phyloP scores from a whole-genome alignment of 2,329 filamentous ascomycete species.

The Pseudohalonectria lignicola region DNA sequence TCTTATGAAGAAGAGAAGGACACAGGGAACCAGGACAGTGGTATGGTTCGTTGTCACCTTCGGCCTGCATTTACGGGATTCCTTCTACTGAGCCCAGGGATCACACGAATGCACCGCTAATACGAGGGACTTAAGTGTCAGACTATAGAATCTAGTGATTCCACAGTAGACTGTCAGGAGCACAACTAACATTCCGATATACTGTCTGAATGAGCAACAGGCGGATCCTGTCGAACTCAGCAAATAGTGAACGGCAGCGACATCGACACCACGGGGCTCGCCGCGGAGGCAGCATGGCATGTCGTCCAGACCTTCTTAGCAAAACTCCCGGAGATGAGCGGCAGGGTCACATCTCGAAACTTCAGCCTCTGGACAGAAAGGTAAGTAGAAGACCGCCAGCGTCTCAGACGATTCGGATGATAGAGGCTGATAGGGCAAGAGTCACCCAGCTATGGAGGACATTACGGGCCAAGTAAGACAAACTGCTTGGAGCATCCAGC shows the following conservation, averaged over 20 bases:
- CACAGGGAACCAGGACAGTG: not conserved
- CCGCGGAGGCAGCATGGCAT: conserved; percentile 10
- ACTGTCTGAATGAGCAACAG: too few relatives aligned
- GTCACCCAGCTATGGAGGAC: conserved; percentile 41
- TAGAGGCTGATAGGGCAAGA: too few relatives aligned
- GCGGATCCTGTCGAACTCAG: too few relatives aligned
- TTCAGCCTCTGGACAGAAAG: conserved; percentile 11
- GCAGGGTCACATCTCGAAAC: conserved; percentile 24
- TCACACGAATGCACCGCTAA: too few relatives aligned
- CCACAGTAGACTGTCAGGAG: too few relatives aligned
- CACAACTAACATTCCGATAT: too few relatives aligned
- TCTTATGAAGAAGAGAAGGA: conserved; percentile 12
- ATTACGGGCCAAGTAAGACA: conserved; percentile 30
- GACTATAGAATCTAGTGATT: too few relatives aligned
- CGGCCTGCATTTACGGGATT: too few relatives aligned
- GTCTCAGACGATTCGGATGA: too few relatives aligned
- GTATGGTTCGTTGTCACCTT: not conserved
- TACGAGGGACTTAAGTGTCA: too few relatives aligned
- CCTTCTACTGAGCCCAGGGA: too few relatives aligned
- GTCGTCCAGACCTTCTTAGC: conserved; percentile 21
- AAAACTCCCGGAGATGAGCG: conserved; percentile 30
- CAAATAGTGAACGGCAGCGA: conserved; percentile 16
- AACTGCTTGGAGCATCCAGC: too few relatives aligned
- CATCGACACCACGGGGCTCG: conserved; percentile 12
- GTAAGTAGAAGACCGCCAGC: conserved; percentile 1